These are phyloP conservation scores for Hibiscus trionum DNA, from an alignment of 345 rosid species.

Conservation along the genomic window DNA sequence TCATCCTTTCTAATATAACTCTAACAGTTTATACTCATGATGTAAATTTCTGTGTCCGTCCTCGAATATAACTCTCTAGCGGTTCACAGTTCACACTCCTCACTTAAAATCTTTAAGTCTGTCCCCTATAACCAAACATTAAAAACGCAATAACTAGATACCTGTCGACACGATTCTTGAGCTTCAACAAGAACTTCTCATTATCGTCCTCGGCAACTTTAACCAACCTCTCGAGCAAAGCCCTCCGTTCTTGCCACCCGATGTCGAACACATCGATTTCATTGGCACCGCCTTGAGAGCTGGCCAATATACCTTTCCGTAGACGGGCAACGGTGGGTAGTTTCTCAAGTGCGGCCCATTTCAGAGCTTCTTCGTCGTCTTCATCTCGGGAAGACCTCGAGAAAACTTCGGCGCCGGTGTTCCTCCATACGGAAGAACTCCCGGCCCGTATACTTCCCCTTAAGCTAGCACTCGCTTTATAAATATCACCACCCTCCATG, in stretches of 20 bases:
- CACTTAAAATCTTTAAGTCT: no score
- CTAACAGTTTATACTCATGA: no score
- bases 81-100: no score
- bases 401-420: conserved; percentile 33
- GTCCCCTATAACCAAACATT: not conserved
- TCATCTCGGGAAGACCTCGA: conserved; percentile 47
- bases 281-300: conserved; percentile 4
- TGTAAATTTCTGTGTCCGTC: no score
- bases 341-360: conserved; percentile 52
- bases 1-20: no score
- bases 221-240: conserved; percentile 27
- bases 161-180: conserved; percentile 28
- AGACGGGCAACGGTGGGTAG: conserved; percentile 40
- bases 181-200: conserved; percentile 33
- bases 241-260: conserved; percentile 26
- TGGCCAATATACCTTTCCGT: conserved; percentile 30
- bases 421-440: conserved; percentile 29
- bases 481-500: conserved; percentile 32
- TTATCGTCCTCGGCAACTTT: conserved; percentile 36
- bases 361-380: conserved; percentile 48
- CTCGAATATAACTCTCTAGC: no score
- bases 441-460: conserved; percentile 18
- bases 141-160: not conserved
- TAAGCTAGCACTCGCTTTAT: conserved; percentile 33
- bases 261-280: conserved; percentile 33